Conservation (phyloP, 2,329 filamentous ascomycete genomes). For the Trichophyton simii region DNA sequence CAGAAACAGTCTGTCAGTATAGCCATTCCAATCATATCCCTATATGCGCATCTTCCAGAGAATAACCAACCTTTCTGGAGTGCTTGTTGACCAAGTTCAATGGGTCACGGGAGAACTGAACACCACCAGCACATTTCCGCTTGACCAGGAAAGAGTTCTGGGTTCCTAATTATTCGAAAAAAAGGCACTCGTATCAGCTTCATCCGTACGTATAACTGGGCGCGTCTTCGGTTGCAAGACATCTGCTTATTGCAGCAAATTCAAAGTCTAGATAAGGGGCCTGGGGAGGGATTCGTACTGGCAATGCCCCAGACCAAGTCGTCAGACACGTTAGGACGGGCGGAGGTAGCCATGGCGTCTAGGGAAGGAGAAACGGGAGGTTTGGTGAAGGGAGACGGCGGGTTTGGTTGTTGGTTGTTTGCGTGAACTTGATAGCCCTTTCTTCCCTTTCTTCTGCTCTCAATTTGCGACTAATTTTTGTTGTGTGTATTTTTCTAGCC, state of each 20-base stretch:
- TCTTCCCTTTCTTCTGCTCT: background rate
- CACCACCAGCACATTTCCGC: slow-evolving; percentile 64
- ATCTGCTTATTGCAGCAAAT: background rate
- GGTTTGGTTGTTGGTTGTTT: slow-evolving; percentile 10
- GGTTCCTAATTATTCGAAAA: slow-evolving; percentile 46
- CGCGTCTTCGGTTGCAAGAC: background rate
- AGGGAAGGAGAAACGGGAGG: slow-evolving; percentile 8
- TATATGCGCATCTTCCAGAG: slow-evolving; percentile 8
- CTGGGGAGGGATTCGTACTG: slow-evolving; percentile 52
- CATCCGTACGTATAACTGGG: background rate
- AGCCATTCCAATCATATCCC: background rate
- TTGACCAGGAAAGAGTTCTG: slow-evolving; percentile 89
- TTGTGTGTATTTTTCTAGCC: slow-evolving; percentile 7
- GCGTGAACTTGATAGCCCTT: background rate
- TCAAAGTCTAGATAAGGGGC: background rate
- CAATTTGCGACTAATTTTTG: background rate
- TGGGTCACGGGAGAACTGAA: slow-evolving; percentile 87
- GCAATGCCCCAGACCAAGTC: slow-evolving; percentile 92
- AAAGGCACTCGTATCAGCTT: background rate
- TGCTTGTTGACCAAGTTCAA: slow-evolving; percentile 88
- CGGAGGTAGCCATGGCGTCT: slow-evolving; percentile 32
- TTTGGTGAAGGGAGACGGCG: slow-evolving; percentile 17
- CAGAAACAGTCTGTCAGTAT: slow-evolving; percentile 15
- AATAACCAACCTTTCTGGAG: slow-evolving; percentile 62
- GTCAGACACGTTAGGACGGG: slow-evolving; percentile 64